phyloP scores from a whole-genome alignment of 495 filamentous ascomycete genomes.

The Neurospora sp. region DNA sequence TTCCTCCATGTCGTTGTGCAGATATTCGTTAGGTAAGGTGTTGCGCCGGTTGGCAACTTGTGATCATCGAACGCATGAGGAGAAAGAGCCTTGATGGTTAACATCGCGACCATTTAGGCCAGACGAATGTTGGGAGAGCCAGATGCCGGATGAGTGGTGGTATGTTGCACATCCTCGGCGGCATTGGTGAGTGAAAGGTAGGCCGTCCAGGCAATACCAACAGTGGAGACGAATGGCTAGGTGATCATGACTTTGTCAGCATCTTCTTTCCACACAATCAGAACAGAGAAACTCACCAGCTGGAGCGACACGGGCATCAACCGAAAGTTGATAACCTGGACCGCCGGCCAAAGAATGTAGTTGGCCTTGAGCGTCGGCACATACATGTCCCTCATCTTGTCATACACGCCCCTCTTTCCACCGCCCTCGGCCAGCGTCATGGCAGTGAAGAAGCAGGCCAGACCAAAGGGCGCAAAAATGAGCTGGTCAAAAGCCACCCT shows the following conservation, averaged over 20 bases:
- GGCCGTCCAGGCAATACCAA: constrained; percentile 99
- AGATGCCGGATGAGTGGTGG: constrained; percentile 11
- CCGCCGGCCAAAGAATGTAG: constrained; percentile 89
- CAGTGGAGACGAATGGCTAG: constrained; percentile 90
- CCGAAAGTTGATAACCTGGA: constrained; percentile 95
- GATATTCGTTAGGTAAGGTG: neutral
- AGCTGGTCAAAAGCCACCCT: constrained; percentile 88
- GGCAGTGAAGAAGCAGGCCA: constrained; percentile 84
- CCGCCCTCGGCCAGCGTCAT: constrained; percentile 97
- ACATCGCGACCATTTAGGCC: constrained; percentile 1
- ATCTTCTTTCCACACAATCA: neutral
- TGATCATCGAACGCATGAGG: neutral
- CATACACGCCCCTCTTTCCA: constrained; percentile 62
- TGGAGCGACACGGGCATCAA: constrained; percentile 93
- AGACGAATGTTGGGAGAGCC: constrained; percentile 24
- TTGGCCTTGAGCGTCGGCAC: constrained; percentile 91
- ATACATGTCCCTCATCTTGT: constrained; percentile 91
- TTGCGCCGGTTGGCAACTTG: neutral
- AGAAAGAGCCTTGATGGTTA: neutral
- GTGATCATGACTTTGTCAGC: neutral
- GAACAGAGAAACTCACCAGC: constrained; percentile 55
- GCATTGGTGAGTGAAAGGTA: constrained; percentile 94
- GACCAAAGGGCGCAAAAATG: constrained; percentile 88
- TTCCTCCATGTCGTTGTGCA: neutral
- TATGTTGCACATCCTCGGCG: constrained; percentile 47